Base-by-base conservation (phyloP, 2,329 filamentous ascomycete species). In the Diplodia intermedia region DNA sequence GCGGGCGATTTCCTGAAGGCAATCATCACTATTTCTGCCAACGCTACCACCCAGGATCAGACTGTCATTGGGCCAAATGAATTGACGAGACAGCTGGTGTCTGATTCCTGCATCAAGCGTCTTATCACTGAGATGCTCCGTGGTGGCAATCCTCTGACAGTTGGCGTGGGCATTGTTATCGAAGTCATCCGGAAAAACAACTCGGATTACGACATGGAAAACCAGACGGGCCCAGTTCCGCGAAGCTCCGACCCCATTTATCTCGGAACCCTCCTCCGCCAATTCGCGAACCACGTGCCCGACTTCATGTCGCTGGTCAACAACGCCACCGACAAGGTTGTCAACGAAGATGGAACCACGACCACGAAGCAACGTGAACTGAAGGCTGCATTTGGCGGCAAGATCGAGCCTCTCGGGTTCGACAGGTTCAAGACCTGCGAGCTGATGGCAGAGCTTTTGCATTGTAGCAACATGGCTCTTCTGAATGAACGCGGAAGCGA, bases 121-220 rank as follows among this genome's bases (percentile, higher is more conserved):
- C 86, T 99, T n/a, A 92, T 98, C 69, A 84, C 86, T 15, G 92
- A 94, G 74, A 99, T 99, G 95, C 87, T 98, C 15, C 87, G 90
- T 63, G 95, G 95, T 49, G 95, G 95, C 31, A 98, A 99, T 74
- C 91, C 95, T 6, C 82, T 99, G 69, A 98, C 94, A 0, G 96
- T 98, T 18, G 95, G 95, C 61, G 95, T 99, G 12, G 95, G 95
- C 23, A 97, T 98, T 75, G 88, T 99, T 40, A 99, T 99, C 71
- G 95, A 99, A 80, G 95, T 99, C 55, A 99, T 99, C 77, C 88
- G 95, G 69, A 99, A 99, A 82, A 99, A 99, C 81, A 99, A 99
- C 78, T 98, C 95, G 0, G 95, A 99, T 79, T 99, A 99, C 77
- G 95, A 99, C 73, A 90, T 95, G 0, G 95, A 98, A 73, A 91